Percentiles rank a stretch among this genome's conserved stretches.
These are phyloP conservation scores for Aspergillus sojae DNA, from an alignment of 2,329 filamentous ascomycete species.

Conservation along the genomic window DNA sequence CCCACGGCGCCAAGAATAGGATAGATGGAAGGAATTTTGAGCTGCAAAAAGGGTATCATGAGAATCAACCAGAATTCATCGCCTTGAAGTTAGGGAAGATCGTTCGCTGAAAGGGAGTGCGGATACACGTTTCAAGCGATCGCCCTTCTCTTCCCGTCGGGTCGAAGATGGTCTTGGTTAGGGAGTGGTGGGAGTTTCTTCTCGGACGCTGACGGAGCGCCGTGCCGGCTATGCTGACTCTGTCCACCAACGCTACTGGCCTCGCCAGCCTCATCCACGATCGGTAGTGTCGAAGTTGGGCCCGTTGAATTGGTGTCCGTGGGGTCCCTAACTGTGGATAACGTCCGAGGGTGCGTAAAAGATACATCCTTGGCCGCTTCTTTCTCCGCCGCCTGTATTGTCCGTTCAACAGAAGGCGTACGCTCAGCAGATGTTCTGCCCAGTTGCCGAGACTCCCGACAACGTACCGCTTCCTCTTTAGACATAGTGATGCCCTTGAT, in stretches of 20 bases:
- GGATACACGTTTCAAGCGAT: slow-evolving; percentile 13
- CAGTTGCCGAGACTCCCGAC: slow-evolving; percentile 32
- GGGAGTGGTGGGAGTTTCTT: slow-evolving; percentile 36
- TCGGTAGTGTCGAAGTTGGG: slow-evolving; percentile 66
- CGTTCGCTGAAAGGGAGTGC: background rate
- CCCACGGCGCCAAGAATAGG: slow-evolving; percentile 16
- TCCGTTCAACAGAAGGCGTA: slow-evolving; percentile 52
- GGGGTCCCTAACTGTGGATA: slow-evolving; percentile 61
- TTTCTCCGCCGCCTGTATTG: slow-evolving; percentile 64
- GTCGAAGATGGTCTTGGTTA: slow-evolving; percentile 14
- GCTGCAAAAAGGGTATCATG: slow-evolving; percentile 25
- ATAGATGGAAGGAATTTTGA: slow-evolving; percentile 17
- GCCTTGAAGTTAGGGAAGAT: background rate
- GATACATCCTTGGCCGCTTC: slow-evolving; percentile 63
- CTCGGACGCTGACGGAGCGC: slow-evolving; percentile 26
- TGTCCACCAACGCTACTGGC: slow-evolving; percentile 66
- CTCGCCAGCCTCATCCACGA: slow-evolving; percentile 90
- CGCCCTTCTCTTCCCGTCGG: slow-evolving; percentile 30
- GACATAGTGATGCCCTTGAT: slow-evolving; percentile 90
- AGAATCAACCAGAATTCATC: slow-evolving; percentile 16
- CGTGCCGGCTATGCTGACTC: slow-evolving; percentile 53
- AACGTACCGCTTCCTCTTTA: slow-evolving; percentile 73
- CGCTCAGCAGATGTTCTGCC: slow-evolving; percentile 33
- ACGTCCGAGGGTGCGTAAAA: slow-evolving; percentile 63
- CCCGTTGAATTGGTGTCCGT: slow-evolving; percentile 58